A percentile compares a stretch with the other conserved stretches of the same genome.
Conservation (phyloP, 352 stramenopile genomes). For the Phytophthora agathidicida region DNA sequence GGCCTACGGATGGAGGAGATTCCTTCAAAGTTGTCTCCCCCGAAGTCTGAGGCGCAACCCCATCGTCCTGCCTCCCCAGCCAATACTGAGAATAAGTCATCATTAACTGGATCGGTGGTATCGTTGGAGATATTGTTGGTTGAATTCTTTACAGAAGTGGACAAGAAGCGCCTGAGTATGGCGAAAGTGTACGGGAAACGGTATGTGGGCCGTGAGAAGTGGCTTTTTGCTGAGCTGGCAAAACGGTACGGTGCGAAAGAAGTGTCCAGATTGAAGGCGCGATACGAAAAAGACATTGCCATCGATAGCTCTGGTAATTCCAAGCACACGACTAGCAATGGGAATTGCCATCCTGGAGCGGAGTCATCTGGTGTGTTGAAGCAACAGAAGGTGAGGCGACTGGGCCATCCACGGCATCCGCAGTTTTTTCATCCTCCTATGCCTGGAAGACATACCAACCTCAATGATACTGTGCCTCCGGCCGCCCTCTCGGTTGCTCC, state of each 20-base stretch:
- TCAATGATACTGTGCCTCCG: slow-evolving; percentile 2
- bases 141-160: slow-evolving; percentile 68
- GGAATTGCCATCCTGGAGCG: slow-evolving; percentile 1
- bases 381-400: slow-evolving; percentile 19
- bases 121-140: slow-evolving; percentile 62
- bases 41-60: not conserved
- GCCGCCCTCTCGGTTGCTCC: not conserved
- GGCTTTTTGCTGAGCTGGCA: slow-evolving; percentile 67
- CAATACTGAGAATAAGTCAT: slow-evolving; percentile 1
- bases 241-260: slow-evolving; percentile 64
- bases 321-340: not conserved
- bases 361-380: slow-evolving; percentile 5
- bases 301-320: not conserved
- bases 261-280: slow-evolving; percentile 44
- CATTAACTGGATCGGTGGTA: slow-evolving; percentile 8
- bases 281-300: slow-evolving; percentile 23
- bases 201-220: slow-evolving; percentile 68
- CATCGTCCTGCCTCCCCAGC: not conserved
- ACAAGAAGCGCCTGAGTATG: slow-evolving; percentile 68
- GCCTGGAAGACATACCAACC: slow-evolving; percentile 17
- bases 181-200: slow-evolving; percentile 66
- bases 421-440: slow-evolving; percentile 39
- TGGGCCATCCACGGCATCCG: slow-evolving; percentile 31
- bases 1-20: no score
- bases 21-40: no score